Conservation (phyloP, 306 rosid genomes). For the Lotus japonicus region DNA sequence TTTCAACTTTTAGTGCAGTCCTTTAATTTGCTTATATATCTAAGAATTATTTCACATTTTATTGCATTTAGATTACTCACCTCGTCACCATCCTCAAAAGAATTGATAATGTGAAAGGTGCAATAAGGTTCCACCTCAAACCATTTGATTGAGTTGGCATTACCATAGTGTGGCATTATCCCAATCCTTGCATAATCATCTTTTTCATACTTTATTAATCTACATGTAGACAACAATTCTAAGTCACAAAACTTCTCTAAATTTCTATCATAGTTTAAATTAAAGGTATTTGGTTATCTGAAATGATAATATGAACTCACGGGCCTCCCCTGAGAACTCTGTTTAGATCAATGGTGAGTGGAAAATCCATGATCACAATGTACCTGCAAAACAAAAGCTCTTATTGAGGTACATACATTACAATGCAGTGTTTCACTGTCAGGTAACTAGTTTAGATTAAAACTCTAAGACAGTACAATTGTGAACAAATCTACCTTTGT, state of each 20-base stretch:
- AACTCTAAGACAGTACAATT: not conserved
- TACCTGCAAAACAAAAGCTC: slow-evolving; percentile 32
- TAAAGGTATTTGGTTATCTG: no score
- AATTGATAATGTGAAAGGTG: slow-evolving; percentile 60
- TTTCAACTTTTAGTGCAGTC: not conserved
- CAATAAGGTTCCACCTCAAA: slow-evolving; percentile 57
- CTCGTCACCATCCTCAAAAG: slow-evolving; percentile 59
- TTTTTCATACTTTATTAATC: slow-evolving; percentile 41
- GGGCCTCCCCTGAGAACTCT: slow-evolving; percentile 52
- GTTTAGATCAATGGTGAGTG: slow-evolving; percentile 49
- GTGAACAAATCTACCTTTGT: slow-evolving; percentile 32
- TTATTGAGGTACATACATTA: not conserved
- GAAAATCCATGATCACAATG: slow-evolving; percentile 64
- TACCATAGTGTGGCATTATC: slow-evolving; percentile 68
- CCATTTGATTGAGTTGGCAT: slow-evolving; percentile 56
- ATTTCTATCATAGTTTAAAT: not conserved
- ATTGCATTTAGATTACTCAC: slow-evolving; percentile 9
- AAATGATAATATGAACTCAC: slow-evolving; percentile 34
- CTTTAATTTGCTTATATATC: not conserved
- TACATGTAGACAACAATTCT: slow-evolving; percentile 4
- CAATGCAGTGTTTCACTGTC: not conserved
- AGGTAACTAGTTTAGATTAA: not conserved
- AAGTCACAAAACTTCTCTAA: not conserved
- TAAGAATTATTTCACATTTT: not conserved
- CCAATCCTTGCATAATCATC: slow-evolving; percentile 63